Conservation (phyloP, 2,329 filamentous ascomycete species). For the Aureobasidium vineae region DNA sequence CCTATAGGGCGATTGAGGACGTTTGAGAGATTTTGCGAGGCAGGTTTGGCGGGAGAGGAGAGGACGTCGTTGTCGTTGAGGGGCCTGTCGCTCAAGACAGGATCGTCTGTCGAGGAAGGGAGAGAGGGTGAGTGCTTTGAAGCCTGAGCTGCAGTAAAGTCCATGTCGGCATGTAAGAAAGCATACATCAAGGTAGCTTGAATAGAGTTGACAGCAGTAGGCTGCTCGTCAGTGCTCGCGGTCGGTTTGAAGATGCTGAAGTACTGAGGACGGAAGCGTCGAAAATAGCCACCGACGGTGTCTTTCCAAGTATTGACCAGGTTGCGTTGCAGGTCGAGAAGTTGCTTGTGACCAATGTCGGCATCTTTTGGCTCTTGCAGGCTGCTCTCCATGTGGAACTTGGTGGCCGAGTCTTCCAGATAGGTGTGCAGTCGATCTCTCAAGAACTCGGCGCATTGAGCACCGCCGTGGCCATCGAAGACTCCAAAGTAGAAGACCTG, state of each 20-base stretch:
- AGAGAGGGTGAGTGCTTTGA: constrained; percentile 56
- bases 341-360: constrained; percentile 35
- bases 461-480: constrained; percentile 93
- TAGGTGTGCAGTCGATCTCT: constrained; percentile 82
- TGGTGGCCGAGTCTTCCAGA: constrained; percentile 73
- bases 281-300: constrained; percentile 90
- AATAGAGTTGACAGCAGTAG: constrained; percentile 50
- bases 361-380: constrained; percentile 50
- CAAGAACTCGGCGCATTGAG: constrained; percentile 83
- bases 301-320: constrained; percentile 76
- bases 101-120: constrained; percentile 50
- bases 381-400: constrained; percentile 77
- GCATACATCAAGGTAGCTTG: constrained; percentile 85
- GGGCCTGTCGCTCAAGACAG: constrained; percentile 68
- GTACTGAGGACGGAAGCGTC: constrained; percentile 78
- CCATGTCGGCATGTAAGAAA: constrained; percentile 88
- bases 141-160: constrained; percentile 89
- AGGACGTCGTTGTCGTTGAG: constrained; percentile 84
- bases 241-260: constrained; percentile 51
- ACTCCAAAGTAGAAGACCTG: constrained; percentile 98
- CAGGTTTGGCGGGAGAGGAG: constrained; percentile 57
- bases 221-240: constrained; percentile 33
- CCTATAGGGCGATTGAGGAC: constrained; percentile 63
- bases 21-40: constrained; percentile 39
- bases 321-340: constrained; percentile 65